These are phyloP conservation scores for Auriculariales sp. DNA, from an alignment of 768 basidiomycete genomes.

Conservation along the genomic window DNA sequence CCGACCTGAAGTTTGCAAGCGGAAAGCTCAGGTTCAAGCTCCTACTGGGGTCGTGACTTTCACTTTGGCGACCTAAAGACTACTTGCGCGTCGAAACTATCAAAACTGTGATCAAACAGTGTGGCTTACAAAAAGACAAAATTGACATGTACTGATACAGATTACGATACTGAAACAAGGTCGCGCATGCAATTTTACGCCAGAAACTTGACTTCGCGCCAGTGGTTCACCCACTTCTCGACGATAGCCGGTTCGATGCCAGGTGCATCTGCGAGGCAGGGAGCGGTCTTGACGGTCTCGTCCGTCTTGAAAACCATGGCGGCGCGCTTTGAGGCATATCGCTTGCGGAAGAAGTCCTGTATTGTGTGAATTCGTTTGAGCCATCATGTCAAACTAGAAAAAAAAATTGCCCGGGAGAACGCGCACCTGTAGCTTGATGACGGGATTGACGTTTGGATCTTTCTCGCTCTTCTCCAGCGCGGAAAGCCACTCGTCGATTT, in stretches of 20 bases:
- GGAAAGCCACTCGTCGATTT: slow-evolving; percentile 22
- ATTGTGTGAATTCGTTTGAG: not conserved
- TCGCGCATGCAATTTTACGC: too few species aligned
- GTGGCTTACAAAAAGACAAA: too few species aligned
- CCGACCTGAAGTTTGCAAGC: too few species aligned
- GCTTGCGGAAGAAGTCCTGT: slow-evolving; percentile 21
- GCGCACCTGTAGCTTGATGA: slow-evolving; percentile 26
- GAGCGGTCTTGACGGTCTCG: slow-evolving; percentile 17
- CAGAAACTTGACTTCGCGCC: slow-evolving; percentile 26
- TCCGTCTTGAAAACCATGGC: slow-evolving; percentile 22
- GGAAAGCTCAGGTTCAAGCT: too few species aligned
- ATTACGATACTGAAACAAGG: too few species aligned
- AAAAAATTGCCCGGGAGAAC: slow-evolving; percentile 6
- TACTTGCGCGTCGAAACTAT: too few species aligned
- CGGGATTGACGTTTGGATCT: slow-evolving; percentile 25
- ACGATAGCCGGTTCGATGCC: slow-evolving; percentile 21
- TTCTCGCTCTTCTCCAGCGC: slow-evolving; percentile 20
- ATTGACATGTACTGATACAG: too few species aligned
- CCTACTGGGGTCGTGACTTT: too few species aligned
- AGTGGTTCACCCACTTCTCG: slow-evolving; percentile 25
- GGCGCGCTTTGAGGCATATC: slow-evolving; percentile 13
- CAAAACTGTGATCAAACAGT: too few species aligned
- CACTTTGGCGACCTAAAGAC: too few species aligned
- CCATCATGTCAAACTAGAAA: not conserved
- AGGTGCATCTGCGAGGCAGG: slow-evolving; percentile 17